Evolutionary conservation across 2,329 filamentous ascomycete species (phyloP), one percentile per base, ranked within the genome.

Genomic region (Ophiostoma ulmi): DNA sequence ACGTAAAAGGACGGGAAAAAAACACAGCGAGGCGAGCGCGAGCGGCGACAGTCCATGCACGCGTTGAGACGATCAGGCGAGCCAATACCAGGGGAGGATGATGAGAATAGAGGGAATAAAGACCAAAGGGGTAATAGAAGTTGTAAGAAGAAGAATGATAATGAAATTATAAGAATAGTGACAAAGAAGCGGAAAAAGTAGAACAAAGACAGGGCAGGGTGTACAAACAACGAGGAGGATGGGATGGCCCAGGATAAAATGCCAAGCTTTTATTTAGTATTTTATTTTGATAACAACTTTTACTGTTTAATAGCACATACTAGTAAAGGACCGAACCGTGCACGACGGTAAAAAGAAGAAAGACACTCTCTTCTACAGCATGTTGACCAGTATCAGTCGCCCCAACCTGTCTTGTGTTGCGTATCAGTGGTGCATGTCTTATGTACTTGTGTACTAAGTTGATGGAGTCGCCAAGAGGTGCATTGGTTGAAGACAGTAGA

Each of bases 281-380:
- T 58, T 26, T 26, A 26, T 11, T 11, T 10, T 58, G 10, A 58
- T 3, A 11, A 58, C 52, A 58, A 13, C 52, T 26, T 26, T 13
- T 13, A 31, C 10, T 26, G 3, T 26, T 13, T 58, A 58, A 58
- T 58, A 58, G n/a, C 52, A 48, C 44, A 58, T 6, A 58, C 52
- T 58, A 8, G 52, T 11, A 58, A 58, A 58, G 52, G 52, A 58
- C 52, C 52, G 44, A 48, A 48, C 44, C 44, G 44, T 48, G 44
- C 44, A 48, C 44, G 44, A 48, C 44, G 44, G 44, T 48, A 48
- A 48, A 48, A 48, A n/a, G n/a, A n/a, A 48, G 41, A 17, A 48
- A 22, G 17, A 39, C 38, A 39, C 3, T 3, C 31, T 31, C 31
- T 31, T 31, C 1, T 31, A 31, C 31, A 31, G 4, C 1, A 31